Conservation (phyloP, 805 yeast genomes). For the Schwanniomyces polymorphus region DNA sequence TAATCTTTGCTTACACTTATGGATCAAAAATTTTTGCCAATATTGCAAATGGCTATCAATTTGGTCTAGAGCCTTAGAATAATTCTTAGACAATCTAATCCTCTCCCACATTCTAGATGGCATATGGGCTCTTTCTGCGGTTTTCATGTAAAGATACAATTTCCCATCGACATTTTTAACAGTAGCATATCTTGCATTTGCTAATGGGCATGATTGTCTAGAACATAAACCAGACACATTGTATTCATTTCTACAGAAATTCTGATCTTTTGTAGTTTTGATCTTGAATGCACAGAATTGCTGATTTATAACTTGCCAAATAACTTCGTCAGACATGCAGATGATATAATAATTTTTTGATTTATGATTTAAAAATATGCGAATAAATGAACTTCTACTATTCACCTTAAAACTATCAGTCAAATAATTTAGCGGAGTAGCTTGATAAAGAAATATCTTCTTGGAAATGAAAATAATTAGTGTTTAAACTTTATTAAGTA, state of each 20-base stretch:
- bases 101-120: conserved; percentile 96
- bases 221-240: conserved; percentile 93
- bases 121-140: conserved; percentile 95
- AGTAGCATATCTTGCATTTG: conserved; percentile 89
- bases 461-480: background rate
- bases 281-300: conserved; percentile 95
- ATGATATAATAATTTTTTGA: background rate
- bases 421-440: background rate
- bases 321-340: conserved; percentile 70
- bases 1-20: conserved; percentile 94
- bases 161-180: conserved; percentile 78
- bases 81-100: conserved; percentile 85
- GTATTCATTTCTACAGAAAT: conserved; percentile 93
- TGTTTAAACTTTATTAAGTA: background rate
- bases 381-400: background rate
- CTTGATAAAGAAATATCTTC: background rate
- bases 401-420: background rate
- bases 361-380: background rate
- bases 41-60: conserved; percentile 83
- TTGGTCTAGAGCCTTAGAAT: conserved; percentile 82
- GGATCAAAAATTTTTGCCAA: conserved; percentile 90
- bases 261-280: conserved; percentile 84
- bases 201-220: conserved; percentile 93
- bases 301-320: conserved; percentile 96
- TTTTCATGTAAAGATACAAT: conserved; percentile 87